A percentile compares a stretch with the other conserved stretches of the same genome.
phyloP scores from a whole-genome alignment of 371 early-diverging fungal species.

The Homolaphlyctis polyrhiza region DNA sequence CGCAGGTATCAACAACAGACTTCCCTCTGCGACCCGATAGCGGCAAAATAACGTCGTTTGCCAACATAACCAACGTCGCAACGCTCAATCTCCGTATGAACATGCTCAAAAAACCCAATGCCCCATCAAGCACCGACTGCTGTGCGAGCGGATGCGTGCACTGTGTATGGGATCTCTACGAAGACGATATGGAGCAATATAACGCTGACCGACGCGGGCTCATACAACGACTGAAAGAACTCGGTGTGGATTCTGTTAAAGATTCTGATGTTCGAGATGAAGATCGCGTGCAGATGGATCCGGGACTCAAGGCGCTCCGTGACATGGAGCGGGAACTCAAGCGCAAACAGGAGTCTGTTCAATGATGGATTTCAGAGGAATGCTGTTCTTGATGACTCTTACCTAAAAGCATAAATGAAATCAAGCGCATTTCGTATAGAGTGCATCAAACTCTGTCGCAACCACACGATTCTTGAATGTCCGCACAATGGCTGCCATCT shows the following conservation, averaged over 20 bases:
- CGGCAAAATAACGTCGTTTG: too few relatives aligned
- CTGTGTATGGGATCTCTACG: neutral
- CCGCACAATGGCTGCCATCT: too few relatives aligned
- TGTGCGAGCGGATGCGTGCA: neutral
- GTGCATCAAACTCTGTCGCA: too few relatives aligned
- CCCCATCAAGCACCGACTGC: neutral
- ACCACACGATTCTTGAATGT: too few relatives aligned
- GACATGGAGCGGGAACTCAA: neutral
- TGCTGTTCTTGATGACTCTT: too few relatives aligned
- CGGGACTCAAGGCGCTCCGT: neutral
- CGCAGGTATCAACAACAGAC: too few relatives aligned
- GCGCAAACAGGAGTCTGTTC: neutral
- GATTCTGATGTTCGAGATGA: neutral
- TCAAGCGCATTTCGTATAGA: too few relatives aligned
- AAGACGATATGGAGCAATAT: neutral
- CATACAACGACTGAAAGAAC: neutral
- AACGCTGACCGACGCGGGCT: neutral
- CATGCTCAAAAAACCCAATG: neutral
- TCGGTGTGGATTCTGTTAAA: neutral
- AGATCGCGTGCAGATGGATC: neutral
- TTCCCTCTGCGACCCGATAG: too few relatives aligned
- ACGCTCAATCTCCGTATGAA: too few relatives aligned
- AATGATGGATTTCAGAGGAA: too few relatives aligned
- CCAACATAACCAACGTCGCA: too few relatives aligned
- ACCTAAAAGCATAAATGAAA: too few relatives aligned